These are phyloP conservation scores for Sporothrix sp. DNA, from an alignment of 2,329 filamentous ascomycete genomes.

Conservation along the genomic window DNA sequence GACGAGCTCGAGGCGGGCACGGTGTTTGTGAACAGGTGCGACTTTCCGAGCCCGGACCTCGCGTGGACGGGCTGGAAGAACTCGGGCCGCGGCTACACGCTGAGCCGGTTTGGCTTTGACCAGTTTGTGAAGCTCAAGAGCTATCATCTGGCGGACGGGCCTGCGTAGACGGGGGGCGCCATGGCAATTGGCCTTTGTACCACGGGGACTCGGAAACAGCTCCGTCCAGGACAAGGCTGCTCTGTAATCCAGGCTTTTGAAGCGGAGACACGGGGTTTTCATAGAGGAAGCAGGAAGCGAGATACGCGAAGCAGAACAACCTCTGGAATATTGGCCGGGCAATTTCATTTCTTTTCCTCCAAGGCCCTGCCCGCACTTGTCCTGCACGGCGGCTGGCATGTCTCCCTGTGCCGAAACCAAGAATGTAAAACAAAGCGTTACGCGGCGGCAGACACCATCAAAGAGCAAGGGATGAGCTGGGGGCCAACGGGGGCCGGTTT, in stretches of 20 bases:
- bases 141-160: constrained; percentile 80
- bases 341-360: too few relatives aligned
- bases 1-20: constrained; percentile 84
- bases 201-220: too few relatives aligned
- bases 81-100: constrained; percentile 81
- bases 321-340: too few relatives aligned
- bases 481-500: too few relatives aligned
- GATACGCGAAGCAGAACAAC: too few relatives aligned
- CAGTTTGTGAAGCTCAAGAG: constrained; percentile 96
- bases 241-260: too few relatives aligned
- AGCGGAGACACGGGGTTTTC: too few relatives aligned
- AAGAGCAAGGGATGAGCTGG: not conserved
- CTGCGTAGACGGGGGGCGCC: constrained; percentile 21
- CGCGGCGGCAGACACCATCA: not conserved
- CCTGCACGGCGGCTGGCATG: too few relatives aligned
- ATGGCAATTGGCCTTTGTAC: too few relatives aligned
- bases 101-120: constrained; percentile 86
- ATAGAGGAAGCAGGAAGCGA: too few relatives aligned
- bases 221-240: too few relatives aligned
- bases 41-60: constrained; percentile 83
- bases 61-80: constrained; percentile 99
- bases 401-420: not conserved
- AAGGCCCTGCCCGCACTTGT: too few relatives aligned
- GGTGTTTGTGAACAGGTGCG: constrained; percentile 90
- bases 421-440: constrained; percentile 28